Percentiles rank a stretch among this genome's conserved stretches.
Evolutionary conservation across 176 grass and related monocot species (phyloP).

Genomic region (Phyllostachys edulis): DNA sequence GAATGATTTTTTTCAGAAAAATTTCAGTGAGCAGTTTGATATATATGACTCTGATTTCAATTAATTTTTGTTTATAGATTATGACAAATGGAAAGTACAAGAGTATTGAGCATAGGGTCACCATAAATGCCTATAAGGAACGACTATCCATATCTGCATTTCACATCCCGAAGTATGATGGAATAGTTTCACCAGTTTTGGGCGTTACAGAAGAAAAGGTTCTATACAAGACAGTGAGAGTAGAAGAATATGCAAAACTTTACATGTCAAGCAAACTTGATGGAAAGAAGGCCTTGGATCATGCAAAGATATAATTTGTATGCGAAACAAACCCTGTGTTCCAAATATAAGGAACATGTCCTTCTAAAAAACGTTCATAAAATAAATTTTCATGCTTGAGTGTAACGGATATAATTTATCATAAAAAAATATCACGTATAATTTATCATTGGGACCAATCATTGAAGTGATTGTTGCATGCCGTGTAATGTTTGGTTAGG

Average conservation of each 20-base stretch:
- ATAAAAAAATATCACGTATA: no score
- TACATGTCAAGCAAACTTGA: slow-evolving; percentile 27
- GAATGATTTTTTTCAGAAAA: not conserved
- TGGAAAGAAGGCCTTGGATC: slow-evolving; percentile 24
- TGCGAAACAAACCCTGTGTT: no score
- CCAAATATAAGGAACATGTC: not conserved
- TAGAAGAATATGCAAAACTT: not conserved
- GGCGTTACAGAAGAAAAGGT: not conserved
- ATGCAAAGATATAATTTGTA: not conserved
- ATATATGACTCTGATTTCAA: not conserved
- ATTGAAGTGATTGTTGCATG: not conserved
- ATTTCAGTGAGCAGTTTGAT: not conserved
- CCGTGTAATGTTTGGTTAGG: no score
- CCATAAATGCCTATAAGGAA: slow-evolving; percentile 34
- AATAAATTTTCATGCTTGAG: not conserved
- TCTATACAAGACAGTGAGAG: not conserved
- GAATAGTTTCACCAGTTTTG: not conserved
- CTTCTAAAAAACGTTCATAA: not conserved
- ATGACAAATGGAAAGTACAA: slow-evolving; percentile 49
- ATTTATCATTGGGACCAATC: not conserved
- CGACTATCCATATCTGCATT: slow-evolving; percentile 39
- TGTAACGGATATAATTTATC: no score
- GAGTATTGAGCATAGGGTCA: slow-evolving; percentile 55
- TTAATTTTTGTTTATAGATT: slow-evolving; percentile 22
- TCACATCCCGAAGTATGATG: slow-evolving; percentile 14